Conservation (phyloP, 345 rosid genomes). For the Eutrema yunnanense region DNA sequence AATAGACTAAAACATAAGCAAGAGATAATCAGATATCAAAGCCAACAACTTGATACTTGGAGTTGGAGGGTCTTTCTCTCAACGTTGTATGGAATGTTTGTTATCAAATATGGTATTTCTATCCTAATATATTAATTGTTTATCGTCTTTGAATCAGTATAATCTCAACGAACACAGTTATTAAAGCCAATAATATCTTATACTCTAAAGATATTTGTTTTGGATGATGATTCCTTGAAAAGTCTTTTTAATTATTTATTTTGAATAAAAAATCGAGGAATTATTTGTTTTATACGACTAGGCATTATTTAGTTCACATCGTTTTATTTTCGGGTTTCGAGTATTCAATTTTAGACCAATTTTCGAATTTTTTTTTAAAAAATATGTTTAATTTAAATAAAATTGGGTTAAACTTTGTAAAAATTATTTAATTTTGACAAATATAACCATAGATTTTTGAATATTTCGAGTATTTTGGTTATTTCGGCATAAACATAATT, state of each 20-base stretch:
- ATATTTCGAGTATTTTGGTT: no score
- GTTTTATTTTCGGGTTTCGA: no score
- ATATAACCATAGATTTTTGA: no score
- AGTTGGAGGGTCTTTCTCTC: neutral
- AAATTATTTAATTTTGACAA: no score
- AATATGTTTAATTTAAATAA: no score
- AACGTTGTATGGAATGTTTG: neutral
- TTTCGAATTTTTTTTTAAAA: no score
- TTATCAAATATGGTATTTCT: neutral
- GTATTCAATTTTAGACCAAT: no score
- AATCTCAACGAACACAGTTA: neutral
- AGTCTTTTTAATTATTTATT: no score
- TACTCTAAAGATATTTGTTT: neutral
- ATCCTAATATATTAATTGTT: neutral
- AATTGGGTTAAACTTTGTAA: no score
- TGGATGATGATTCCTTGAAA: neutral
- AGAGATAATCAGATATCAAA: neutral
- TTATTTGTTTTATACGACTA: neutral
- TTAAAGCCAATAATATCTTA: neutral
- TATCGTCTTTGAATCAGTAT: neutral
- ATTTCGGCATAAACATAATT: no score
- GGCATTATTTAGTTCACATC: no score
- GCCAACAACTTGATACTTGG: neutral
- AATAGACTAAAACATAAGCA: neutral
- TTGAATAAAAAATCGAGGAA: neutral